phyloP scores from a whole-genome alignment of 2,329 filamentous ascomycete genomes.

The Fusarium brevicatenulatum region DNA sequence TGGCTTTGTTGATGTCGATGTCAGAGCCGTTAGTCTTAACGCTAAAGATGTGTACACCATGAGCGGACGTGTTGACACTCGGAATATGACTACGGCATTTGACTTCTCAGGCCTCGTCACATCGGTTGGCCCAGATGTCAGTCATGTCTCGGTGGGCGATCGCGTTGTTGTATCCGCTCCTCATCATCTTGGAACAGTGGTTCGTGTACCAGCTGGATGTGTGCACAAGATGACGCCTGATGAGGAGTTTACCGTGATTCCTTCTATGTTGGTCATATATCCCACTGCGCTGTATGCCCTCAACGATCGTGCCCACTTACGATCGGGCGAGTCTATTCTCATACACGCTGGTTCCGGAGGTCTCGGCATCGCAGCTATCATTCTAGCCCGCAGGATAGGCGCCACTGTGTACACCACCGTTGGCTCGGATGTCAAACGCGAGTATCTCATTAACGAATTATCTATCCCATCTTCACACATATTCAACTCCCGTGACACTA shows the following conservation, averaged over 20 bases:
- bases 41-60: neutral
- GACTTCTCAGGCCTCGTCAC: neutral
- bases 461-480: neutral
- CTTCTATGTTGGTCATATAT: neutral
- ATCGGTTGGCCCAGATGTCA: neutral
- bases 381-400: neutral
- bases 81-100: neutral
- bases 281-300: neutral
- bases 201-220: neutral
- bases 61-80: neutral
- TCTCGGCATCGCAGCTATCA: neutral
- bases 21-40: neutral
- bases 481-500: neutral
- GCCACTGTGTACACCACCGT: neutral
- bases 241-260: neutral
- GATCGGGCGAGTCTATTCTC: neutral
- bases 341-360: neutral
- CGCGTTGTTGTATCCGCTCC: neutral
- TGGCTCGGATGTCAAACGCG: neutral
- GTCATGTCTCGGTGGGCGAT: neutral
- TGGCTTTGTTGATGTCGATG: neutral
- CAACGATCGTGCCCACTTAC: neutral
- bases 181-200: neutral
- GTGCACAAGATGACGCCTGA: fast-evolving
- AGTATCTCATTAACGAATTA: neutral